Evolutionary conservation across 192 early-diverging fungal species (phyloP).

Genomic region (Coemansia sp.): DNA sequence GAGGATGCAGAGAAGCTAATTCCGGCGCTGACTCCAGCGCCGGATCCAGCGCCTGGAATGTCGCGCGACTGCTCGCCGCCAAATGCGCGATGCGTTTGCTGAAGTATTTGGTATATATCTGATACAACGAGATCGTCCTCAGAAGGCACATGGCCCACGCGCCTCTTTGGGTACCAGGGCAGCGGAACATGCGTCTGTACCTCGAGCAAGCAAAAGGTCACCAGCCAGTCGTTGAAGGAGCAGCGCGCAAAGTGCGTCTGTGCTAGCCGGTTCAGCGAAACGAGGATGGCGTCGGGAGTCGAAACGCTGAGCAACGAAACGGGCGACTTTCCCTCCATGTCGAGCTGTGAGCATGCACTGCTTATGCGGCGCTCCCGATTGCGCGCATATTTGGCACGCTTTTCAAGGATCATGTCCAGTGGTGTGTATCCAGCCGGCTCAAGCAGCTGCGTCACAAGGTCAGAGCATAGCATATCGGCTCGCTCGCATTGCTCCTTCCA

Average conservation of each 20-base stretch:
- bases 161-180: slow-evolving; percentile 56
- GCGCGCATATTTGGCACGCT: slow-evolving; percentile 27
- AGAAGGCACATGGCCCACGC: slow-evolving; percentile 33
- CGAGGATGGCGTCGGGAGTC: slow-evolving; percentile 28
- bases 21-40: slow-evolving; percentile 9
- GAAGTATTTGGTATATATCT: slow-evolving; percentile 65
- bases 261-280: slow-evolving; percentile 46
- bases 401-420: slow-evolving; percentile 38
- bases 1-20: slow-evolving; percentile 26
- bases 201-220: slow-evolving; percentile 51
- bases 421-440: slow-evolving; percentile 30
- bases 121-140: slow-evolving; percentile 67
- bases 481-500: slow-evolving; percentile 23
- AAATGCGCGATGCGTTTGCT: slow-evolving; percentile 54
- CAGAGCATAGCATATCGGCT: slow-evolving; percentile 19
- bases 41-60: slow-evolving; percentile 8
- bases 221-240: slow-evolving; percentile 55
- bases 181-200: slow-evolving; percentile 52
- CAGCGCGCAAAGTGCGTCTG: slow-evolving; percentile 53
- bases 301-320: slow-evolving; percentile 39
- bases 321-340: slow-evolving; percentile 21
- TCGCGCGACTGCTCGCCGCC: slow-evolving; percentile 21
- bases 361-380: slow-evolving; percentile 38
- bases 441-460: slow-evolving; percentile 35
- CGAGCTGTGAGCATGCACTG: slow-evolving; percentile 15